Percentiles rank a stretch among this genome's conserved stretches.
Evolutionary conservation across 2,329 filamentous ascomycete species (phyloP).

Genomic region (Lachnellula hyalina): DNA sequence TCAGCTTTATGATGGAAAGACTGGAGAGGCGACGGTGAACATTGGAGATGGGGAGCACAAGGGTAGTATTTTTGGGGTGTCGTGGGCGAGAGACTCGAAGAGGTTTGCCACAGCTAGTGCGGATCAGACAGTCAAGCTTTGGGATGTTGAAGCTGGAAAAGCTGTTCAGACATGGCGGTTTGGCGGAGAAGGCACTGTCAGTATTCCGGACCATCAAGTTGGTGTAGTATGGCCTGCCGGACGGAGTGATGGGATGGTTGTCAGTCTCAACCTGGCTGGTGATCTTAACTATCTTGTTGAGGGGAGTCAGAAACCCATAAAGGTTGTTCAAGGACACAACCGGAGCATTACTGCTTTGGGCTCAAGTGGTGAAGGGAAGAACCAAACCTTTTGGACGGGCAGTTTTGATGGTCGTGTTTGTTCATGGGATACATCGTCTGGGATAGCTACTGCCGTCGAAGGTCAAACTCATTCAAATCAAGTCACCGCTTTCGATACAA

Average conservation of each 20-base stretch:
- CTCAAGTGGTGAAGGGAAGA: constrained; percentile 41
- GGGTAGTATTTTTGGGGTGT: constrained; percentile 87
- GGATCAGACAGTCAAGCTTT: constrained; percentile 90
- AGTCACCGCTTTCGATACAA: constrained; percentile 67
- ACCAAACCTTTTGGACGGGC: constrained; percentile 73
- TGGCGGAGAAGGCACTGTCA: constrained; percentile 66
- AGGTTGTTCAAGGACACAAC: constrained; percentile 79
- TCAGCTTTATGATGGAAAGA: constrained; percentile 95
- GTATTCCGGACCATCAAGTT: constrained; percentile 81
- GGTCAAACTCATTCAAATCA: constrained; percentile 83
- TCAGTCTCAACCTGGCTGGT: constrained; percentile 82
- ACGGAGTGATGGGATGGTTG: constrained; percentile 77
- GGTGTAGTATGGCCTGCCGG: constrained; percentile 86
- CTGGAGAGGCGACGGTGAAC: constrained; percentile 71
- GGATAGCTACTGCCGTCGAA: constrained; percentile 65
- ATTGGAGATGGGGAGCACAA: constrained; percentile 83
- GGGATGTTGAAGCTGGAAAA: constrained; percentile 80
- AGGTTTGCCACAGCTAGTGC: constrained; percentile 86
- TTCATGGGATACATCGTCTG: constrained; percentile 72
- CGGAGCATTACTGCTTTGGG: constrained; percentile 81
- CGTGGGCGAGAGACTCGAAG: constrained; percentile 83
- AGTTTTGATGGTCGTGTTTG: constrained; percentile 87
- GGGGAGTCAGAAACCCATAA: constrained; percentile 62
- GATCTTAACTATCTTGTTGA: constrained; percentile 84
- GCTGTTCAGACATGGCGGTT: constrained; percentile 79